Evolutionary conservation across 163 green algal genomes (phyloP).

Genomic region (Scenedesmus sp.): DNA sequence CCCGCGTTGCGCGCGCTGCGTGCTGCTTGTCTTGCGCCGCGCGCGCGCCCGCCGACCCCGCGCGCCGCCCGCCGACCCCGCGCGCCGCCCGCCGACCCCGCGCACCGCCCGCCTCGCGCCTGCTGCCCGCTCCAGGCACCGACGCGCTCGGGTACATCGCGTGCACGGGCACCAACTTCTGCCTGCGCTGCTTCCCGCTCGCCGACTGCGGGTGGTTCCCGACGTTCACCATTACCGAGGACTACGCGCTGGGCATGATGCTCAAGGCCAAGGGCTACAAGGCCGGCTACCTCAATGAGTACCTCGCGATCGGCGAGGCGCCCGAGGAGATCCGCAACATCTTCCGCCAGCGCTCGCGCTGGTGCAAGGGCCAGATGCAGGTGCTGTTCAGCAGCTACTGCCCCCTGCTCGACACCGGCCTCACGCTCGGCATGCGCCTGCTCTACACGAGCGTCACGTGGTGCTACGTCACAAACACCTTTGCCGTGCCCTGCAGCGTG

Average conservation of each 20-base stretch:
- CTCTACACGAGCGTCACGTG: constrained; percentile 58
- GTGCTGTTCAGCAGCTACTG: constrained; percentile 49
- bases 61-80: no score
- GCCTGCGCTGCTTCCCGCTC: constrained; percentile 53
- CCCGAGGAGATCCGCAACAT: constrained; percentile 61
- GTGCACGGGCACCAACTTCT: constrained; percentile 67
- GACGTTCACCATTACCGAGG: constrained; percentile 52
- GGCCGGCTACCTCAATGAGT: constrained; percentile 62
- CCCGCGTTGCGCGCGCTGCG: no score
- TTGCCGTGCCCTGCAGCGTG: constrained; percentile 47
- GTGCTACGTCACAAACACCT: constrained; percentile 50
- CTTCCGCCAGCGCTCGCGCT: constrained; percentile 58
- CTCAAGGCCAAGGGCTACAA: constrained; percentile 52
- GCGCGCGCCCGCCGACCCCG: no score
- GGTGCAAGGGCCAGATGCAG: constrained; percentile 63
- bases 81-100: no score
- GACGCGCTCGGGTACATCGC: constrained; percentile 61
- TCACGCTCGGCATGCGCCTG: constrained; percentile 56
- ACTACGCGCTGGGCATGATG: constrained; percentile 50
- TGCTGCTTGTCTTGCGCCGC: no score
- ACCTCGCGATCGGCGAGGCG: constrained; percentile 59
- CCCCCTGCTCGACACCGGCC: constrained; percentile 49
- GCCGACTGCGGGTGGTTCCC: constrained; percentile 60
- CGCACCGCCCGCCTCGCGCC: no score
- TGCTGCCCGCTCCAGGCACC: constrained; percentile 10